A percentile compares a stretch with the other conserved stretches of the same genome.
Evolutionary conservation across 495 filamentous ascomycete genomes (phyloP).

Genomic region (Hyaloscypha hepaticicola): DNA sequence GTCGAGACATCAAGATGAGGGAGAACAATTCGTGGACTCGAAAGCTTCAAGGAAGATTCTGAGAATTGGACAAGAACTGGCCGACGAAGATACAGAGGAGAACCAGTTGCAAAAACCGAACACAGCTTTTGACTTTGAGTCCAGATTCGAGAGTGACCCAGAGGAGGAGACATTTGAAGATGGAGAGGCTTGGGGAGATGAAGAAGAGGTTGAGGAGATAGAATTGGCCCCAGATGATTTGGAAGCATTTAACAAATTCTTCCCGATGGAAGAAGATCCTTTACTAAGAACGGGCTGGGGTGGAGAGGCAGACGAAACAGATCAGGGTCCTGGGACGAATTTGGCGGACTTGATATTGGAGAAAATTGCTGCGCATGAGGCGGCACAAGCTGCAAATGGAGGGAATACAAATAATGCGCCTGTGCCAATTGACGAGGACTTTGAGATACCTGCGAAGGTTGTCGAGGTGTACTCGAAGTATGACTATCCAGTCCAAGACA

Average conservation of each 20-base stretch:
- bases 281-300: slow-evolving; percentile 52
- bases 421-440: slow-evolving; percentile 67
- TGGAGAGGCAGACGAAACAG: slow-evolving; percentile 40
- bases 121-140: slow-evolving; percentile 65
- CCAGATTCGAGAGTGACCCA: slow-evolving; percentile 51
- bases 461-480: slow-evolving; percentile 92
- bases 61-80: slow-evolving; percentile 77
- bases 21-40: slow-evolving; percentile 75
- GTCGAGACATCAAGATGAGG: slow-evolving; percentile 54
- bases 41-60: slow-evolving; percentile 85
- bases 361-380: slow-evolving; percentile 92
- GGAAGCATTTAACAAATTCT: slow-evolving; percentile 85
- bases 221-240: slow-evolving; percentile 90
- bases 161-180: slow-evolving; percentile 54
- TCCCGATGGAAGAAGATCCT: slow-evolving; percentile 60
- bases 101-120: slow-evolving; percentile 44
- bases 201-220: slow-evolving; percentile 70
- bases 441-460: slow-evolving; percentile 84
- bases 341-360: slow-evolving; percentile 88
- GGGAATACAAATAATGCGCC: slow-evolving; percentile 34
- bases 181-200: slow-evolving; percentile 54
- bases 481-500: slow-evolving; percentile 28
- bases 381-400: slow-evolving; percentile 49
- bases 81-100: slow-evolving; percentile 69
- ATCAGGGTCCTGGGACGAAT: slow-evolving; percentile 60